Base-by-base conservation (phyloP, 164 flowering plant genomes). In the Berberis thunbergii region DNA sequence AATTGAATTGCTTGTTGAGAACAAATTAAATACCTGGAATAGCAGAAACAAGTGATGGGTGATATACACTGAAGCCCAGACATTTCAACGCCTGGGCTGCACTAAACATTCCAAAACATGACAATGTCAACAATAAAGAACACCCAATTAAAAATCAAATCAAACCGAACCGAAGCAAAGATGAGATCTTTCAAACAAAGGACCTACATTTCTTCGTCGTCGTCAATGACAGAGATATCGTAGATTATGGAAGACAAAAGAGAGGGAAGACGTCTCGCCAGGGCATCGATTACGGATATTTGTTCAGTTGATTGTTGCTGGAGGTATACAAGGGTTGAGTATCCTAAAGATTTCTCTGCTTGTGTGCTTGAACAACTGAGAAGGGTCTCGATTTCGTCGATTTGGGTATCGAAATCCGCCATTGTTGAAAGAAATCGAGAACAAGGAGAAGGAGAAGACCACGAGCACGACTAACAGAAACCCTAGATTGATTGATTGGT, bases 1-100 rank as follows among this genome's bases (percentile, higher is more conserved):
- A 26, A 26, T 26, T 26, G 26, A 26, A 26, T 26, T 26, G 26
- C 26, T 26, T 26, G 26, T 26, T 26, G 26, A 26, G 26, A 26
- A 26, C 26, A 26, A 26, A 1, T 2, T 39, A 54, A 38, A 38
- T 72, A 82, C 90, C 88, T 7, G 74, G 50, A 67, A 83, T 61
- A 10, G 65, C 26, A 10, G 77, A 63, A 54, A 80, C 81, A 49
- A 84, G 54, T 43, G 77, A 63, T 0, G 91, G 88, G 72, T 87
- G 90, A 62, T 87, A 87, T 11, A 86, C 77, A 79, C 83, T 80
- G 77, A 89, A 89, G 0, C 94, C 91, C 71, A 89, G 69, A 66
- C 91, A 87, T 78, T 87, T 86, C 84, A 87, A 78, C 38, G 94
- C 88, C 71, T 75, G 83, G 0, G 82, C 74, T 60, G 88, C 82